These are phyloP conservation scores for thale cress (Arabidopsis thaliana) DNA, from an alignment of 345 rosid species.

Conservation along the genomic window DNA sequence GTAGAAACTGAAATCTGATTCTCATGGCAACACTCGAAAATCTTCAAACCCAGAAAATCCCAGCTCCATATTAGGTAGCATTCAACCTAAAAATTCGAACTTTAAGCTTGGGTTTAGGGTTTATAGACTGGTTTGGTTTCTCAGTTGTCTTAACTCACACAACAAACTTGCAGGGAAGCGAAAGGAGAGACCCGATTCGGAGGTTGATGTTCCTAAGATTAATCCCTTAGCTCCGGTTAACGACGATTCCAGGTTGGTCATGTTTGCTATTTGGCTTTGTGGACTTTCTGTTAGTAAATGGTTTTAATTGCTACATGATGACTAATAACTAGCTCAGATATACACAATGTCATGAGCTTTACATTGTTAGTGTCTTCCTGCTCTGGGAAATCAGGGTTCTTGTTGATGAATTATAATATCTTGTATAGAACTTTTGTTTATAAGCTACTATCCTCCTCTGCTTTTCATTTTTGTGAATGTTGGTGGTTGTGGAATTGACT, in stretches of 20 bases:
- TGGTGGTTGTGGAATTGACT: neutral
- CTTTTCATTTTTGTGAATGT: neutral
- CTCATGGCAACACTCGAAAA: slow-evolving; percentile 44
- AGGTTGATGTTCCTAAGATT: slow-evolving; percentile 51
- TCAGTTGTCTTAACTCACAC: slow-evolving; percentile 15
- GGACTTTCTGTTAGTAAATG: neutral
- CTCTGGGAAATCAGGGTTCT: neutral
- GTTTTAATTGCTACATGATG: neutral
- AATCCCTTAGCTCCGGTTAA: slow-evolving; percentile 65
- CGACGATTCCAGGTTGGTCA: slow-evolving; percentile 74
- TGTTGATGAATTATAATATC: slow-evolving; percentile 1
- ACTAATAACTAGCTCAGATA: neutral
- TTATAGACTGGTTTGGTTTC: slow-evolving; percentile 18
- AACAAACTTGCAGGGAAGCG: slow-evolving; percentile 65
- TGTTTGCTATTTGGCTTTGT: neutral
- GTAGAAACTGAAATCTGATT: slow-evolving; percentile 65
- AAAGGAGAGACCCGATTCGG: slow-evolving; percentile 67
- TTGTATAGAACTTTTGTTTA: neutral
- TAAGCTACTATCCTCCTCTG: neutral
- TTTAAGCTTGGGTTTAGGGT: slow-evolving; percentile 25
- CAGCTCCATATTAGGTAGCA: slow-evolving; percentile 60
- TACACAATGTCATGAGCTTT: neutral
- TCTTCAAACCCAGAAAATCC: slow-evolving; percentile 46
- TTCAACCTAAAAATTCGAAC: slow-evolving; percentile 16
- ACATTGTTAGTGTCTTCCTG: neutral